Percentiles rank a stretch among this genome's conserved stretches.
Conservation (phyloP, 2,329 filamentous ascomycete genomes). For the Beauveria bassiana region DNA sequence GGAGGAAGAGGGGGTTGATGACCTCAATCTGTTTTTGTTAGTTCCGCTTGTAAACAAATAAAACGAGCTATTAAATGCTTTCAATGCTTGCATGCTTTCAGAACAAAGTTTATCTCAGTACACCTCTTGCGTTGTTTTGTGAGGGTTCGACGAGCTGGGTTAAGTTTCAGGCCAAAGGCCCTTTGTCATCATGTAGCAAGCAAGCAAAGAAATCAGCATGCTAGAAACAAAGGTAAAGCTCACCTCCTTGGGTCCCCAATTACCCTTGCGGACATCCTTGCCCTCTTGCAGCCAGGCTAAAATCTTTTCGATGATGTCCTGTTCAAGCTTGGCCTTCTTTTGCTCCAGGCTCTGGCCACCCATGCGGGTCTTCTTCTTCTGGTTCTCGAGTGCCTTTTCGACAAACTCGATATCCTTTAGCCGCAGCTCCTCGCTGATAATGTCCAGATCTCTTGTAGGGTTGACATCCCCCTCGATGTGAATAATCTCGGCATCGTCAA, state of each 20-base stretch:
- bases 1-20: constrained; percentile 92
- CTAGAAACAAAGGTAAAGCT: constrained; percentile 27
- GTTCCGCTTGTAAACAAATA: neutral
- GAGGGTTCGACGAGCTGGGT: constrained; percentile 99
- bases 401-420: constrained; percentile 99
- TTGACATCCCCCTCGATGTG: constrained; percentile 99
- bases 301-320: constrained; percentile 87
- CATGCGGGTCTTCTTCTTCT: constrained; percentile 89
- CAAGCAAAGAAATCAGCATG: constrained; percentile 11
- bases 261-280: constrained; percentile 87
- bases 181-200: constrained; percentile 84
- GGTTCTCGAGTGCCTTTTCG: constrained; percentile 86
- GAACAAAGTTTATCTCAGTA: constrained; percentile 79
- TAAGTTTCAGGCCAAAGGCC: constrained; percentile 89
- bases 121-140: constrained; percentile 65
- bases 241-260: constrained; percentile 94
- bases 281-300: constrained; percentile 75
- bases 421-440: constrained; percentile 92
- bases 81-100: constrained; percentile 40
- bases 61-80: constrained; percentile 4
- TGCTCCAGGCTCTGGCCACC: constrained; percentile 94
- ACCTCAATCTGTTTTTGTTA: constrained; percentile 68
- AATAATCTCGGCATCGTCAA: constrained; percentile 98
- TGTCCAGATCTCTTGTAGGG: constrained; percentile 85
- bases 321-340: constrained; percentile 94